Conservation (phyloP, 2,329 filamentous ascomycete genomes). For the Aspergillus thermomutatus region DNA sequence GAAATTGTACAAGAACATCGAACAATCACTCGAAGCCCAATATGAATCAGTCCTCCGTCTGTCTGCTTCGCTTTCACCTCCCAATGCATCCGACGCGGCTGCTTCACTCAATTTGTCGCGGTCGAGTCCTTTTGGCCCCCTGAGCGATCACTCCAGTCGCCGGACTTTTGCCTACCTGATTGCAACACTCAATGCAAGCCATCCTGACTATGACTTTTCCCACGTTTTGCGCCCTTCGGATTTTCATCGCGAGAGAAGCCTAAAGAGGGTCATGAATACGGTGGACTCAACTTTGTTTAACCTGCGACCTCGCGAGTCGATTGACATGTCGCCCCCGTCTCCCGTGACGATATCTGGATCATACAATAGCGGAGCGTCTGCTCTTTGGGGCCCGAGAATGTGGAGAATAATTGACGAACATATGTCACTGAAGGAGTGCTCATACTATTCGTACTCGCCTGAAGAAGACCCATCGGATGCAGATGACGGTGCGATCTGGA, state of each 20-base stretch:
- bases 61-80: conserved; percentile 82
- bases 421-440: conserved; percentile 87
- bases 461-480: conserved; percentile 89
- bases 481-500: conserved; percentile 92
- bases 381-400: conserved; percentile 82
- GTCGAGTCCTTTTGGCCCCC: conserved; percentile 85
- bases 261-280: conserved; percentile 78
- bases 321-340: conserved; percentile 39
- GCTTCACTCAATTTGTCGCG: conserved; percentile 70
- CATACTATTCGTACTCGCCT: conserved; percentile 84
- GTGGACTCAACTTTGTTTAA: conserved; percentile 86
- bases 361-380: conserved; percentile 50
- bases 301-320: conserved; percentile 63
- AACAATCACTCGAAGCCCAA: conserved; percentile 84
- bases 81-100: conserved; percentile 68
- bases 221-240: conserved; percentile 84
- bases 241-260: conserved; percentile 78
- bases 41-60: conserved; percentile 84
- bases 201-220: conserved; percentile 96
- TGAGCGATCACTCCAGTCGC: conserved; percentile 83
- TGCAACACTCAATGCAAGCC: conserved; percentile 91
- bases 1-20: conserved; percentile 95
- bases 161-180: conserved; percentile 95
- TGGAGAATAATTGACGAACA: conserved; percentile 92
- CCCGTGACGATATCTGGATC: conserved; percentile 44